phyloP scores from a whole-genome alignment of 2,329 filamentous ascomycete species.

The Aspergillus sclerotialis region DNA sequence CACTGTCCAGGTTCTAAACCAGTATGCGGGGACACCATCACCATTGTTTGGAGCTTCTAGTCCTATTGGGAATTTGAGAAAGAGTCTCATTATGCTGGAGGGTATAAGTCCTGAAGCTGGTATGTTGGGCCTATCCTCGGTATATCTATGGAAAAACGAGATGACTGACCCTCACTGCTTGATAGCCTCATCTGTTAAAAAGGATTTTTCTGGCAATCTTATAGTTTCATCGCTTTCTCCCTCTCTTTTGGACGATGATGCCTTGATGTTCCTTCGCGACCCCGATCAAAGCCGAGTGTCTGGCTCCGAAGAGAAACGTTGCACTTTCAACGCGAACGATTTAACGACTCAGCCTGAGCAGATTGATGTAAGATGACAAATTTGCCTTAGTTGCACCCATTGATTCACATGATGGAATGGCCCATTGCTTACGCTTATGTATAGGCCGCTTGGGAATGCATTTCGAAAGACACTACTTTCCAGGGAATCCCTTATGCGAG shows the following conservation, averaged over 20 bases:
- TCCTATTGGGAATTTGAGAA: slow-evolving; percentile 13
- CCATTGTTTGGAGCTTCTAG: slow-evolving; percentile 43
- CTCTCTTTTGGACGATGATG: slow-evolving; percentile 8
- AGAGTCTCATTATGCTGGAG: slow-evolving; percentile 40
- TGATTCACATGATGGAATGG: too few species aligned
- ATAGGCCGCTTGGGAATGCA: slow-evolving; percentile 16
- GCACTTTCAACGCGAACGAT: slow-evolving; percentile 2
- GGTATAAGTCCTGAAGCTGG: slow-evolving; percentile 56
- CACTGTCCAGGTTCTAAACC: slow-evolving; percentile 52
- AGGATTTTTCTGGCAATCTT: slow-evolving; percentile 7
- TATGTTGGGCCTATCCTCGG: slow-evolving; percentile 24
- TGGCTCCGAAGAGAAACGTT: slow-evolving; percentile 4
- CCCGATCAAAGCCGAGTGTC: not conserved
- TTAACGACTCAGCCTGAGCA: not conserved
- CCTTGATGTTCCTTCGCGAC: slow-evolving; percentile 3
- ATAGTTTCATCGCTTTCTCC: slow-evolving; percentile 10
- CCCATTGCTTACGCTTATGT: too few species aligned
- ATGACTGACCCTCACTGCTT: not conserved
- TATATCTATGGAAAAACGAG: not conserved
- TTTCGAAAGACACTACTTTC: slow-evolving; percentile 14
- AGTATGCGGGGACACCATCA: slow-evolving; percentile 49
- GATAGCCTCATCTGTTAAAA: slow-evolving; percentile 11
- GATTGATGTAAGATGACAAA: too few species aligned
- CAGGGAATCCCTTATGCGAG: slow-evolving; percentile 5
- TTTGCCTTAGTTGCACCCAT: too few species aligned